Evolutionary conservation across 345 rosid genomes (phyloP).

Genomic region (Hirschfeldia incana): DNA sequence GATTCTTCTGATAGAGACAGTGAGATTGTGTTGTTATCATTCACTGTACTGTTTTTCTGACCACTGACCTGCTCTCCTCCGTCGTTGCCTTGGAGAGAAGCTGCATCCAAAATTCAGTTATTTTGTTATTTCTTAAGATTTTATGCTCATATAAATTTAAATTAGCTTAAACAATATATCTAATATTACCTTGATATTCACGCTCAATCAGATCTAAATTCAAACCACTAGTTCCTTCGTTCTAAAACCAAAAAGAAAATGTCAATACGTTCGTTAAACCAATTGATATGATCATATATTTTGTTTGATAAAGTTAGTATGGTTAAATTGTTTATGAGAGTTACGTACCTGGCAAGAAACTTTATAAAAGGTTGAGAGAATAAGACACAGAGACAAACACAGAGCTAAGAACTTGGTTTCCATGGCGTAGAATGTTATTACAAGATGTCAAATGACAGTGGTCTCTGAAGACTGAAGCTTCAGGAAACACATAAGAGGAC

Average conservation of each 20-base stretch:
- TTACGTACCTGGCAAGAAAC: constrained; percentile 41
- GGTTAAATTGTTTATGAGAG: neutral
- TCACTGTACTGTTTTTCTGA: constrained; percentile 32
- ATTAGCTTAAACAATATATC: neutral
- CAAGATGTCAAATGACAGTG: constrained; percentile 6
- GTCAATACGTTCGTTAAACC: neutral
- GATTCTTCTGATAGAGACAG: constrained; percentile 35
- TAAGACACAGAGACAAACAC: constrained; percentile 31
- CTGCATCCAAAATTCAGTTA: constrained; percentile 6
- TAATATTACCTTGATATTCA: constrained; percentile 27
- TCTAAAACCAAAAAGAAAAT: constrained; percentile 9
- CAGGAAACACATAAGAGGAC: neutral
- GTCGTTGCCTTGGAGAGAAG: constrained; percentile 36
- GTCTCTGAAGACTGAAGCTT: constrained; percentile 6
- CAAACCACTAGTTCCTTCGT: constrained; percentile 30
- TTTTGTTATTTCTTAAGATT: neutral
- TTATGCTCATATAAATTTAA: neutral
- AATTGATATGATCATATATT: neutral
- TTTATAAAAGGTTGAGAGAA: constrained; percentile 23
- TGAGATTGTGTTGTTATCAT: constrained; percentile 36
- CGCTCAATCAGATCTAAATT: constrained; percentile 23
- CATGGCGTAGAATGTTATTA: constrained; percentile 24
- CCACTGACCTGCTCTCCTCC: constrained; percentile 19
- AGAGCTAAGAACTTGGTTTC: constrained; percentile 34
- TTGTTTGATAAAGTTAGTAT: neutral